A percentile compares a stretch with the other conserved stretches of the same genome.
Evolutionary conservation across 2,329 filamentous ascomycete genomes (phyloP).

Genomic region (Dendrostoma leiphaemia): DNA sequence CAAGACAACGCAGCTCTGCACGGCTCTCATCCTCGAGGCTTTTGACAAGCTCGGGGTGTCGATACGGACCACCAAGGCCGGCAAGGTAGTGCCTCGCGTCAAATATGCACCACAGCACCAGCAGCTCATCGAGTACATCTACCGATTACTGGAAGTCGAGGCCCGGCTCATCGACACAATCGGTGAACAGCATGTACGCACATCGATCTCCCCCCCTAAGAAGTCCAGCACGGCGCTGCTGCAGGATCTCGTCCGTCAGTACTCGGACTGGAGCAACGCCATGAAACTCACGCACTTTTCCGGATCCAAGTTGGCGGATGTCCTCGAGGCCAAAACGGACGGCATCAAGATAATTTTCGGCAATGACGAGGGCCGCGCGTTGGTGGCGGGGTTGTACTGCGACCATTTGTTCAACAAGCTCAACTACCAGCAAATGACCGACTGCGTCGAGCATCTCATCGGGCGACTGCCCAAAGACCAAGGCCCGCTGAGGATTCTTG

Average conservation of each 20-base stretch:
- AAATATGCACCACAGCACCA: conserved; percentile 26
- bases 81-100: conserved; percentile 27
- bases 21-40: conserved; percentile 31
- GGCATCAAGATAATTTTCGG: conserved; percentile 20
- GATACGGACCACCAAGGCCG: conserved; percentile 21
- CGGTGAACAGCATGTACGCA: no score
- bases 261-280: no score
- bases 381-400: neutral
- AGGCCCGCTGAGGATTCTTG: conserved; percentile 29
- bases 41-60: conserved; percentile 32
- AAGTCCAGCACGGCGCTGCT: neutral
- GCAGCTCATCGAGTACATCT: conserved; percentile 31
- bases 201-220: no score
- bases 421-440: no score
- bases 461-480: neutral
- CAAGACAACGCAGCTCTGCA: conserved; percentile 24
- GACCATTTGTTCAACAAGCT: no score
- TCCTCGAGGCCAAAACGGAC: conserved; percentile 17
- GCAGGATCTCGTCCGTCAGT: neutral
- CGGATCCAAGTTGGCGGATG: conserved; percentile 18
- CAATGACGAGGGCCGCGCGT: conserved; percentile 3
- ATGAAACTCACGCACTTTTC: conserved; percentile 12
- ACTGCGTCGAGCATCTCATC: no score
- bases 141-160: no score
- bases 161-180: no score